Conservation (phyloP, 2,329 filamentous ascomycete species). For the Fusarium keratoplasticum region DNA sequence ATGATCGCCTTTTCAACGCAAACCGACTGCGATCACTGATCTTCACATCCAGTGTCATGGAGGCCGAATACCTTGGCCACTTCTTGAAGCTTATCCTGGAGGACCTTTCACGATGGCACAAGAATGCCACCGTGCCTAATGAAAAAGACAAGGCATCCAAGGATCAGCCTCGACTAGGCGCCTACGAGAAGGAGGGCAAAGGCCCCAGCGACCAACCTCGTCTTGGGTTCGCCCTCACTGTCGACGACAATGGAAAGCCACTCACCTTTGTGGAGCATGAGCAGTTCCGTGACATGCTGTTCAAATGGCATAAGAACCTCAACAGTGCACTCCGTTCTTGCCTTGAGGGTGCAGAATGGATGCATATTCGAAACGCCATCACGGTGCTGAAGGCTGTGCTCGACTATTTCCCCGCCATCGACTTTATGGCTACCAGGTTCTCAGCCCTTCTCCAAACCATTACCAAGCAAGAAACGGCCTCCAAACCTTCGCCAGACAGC, state of each 20-base stretch:
- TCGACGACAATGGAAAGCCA: slow-evolving; percentile 75
- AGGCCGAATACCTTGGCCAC: slow-evolving; percentile 91
- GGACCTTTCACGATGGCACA: slow-evolving; percentile 87
- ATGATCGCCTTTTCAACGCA: slow-evolving; percentile 86
- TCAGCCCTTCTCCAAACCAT: slow-evolving; percentile 74
- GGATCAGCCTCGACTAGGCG: slow-evolving; percentile 71
- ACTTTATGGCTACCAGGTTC: slow-evolving; percentile 83
- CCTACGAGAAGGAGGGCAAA: slow-evolving; percentile 84
- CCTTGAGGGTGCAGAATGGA: slow-evolving; percentile 87
- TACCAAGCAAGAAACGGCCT: slow-evolving; percentile 67
- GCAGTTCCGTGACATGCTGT: slow-evolving; percentile 85
- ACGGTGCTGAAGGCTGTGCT: slow-evolving; percentile 85
- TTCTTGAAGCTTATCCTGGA: slow-evolving; percentile 86
- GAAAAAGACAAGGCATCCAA: slow-evolving; percentile 51
- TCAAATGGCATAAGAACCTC: slow-evolving; percentile 90
- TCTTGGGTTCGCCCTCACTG: slow-evolving; percentile 81
- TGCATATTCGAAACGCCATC: slow-evolving; percentile 97
- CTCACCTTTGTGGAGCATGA: slow-evolving; percentile 82
- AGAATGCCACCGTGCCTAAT: slow-evolving; percentile 69
- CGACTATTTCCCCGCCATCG: slow-evolving; percentile 86
- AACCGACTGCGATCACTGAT: slow-evolving; percentile 85
- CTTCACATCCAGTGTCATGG: slow-evolving; percentile 88
- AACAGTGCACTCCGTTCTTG: slow-evolving; percentile 84
- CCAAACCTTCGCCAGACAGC: slow-evolving; percentile 59
- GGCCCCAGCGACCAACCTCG: slow-evolving; percentile 64